Conservation (phyloP, 208 protist genomes). For the Trypanosoma congolense region DNA sequence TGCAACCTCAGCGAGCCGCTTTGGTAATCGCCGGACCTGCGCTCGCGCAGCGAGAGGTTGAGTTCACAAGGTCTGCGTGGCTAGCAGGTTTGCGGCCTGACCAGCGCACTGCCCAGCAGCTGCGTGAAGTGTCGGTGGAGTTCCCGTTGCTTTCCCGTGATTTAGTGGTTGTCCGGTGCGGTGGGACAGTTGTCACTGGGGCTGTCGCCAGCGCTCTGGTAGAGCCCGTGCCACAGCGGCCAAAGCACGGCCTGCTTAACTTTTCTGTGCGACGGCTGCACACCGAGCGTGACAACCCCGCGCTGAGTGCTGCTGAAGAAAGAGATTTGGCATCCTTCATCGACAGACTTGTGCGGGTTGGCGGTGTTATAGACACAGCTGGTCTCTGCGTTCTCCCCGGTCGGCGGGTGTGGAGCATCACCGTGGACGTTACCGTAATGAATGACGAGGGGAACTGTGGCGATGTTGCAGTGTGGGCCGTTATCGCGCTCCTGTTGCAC, state of each 20-base stretch:
- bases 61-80: conserved; percentile 66
- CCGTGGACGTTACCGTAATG: conserved; percentile 83
- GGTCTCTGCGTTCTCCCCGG: conserved; percentile 93
- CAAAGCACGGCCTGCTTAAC: conserved; percentile 94
- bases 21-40: conserved; percentile 22
- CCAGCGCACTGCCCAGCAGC: conserved; percentile 60
- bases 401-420: conserved; percentile 88
- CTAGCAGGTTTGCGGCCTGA: conserved; percentile 64
- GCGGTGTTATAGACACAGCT: conserved; percentile 93
- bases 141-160: conserved; percentile 71
- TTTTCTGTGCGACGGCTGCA: conserved; percentile 87
- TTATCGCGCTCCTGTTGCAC: conserved; percentile 85
- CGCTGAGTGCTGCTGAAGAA: conserved; percentile 14
- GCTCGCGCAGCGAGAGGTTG: conserved; percentile 54
- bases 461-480: conserved; percentile 86
- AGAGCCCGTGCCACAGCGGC: conserved; percentile 89
- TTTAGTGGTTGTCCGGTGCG: conserved; percentile 78
- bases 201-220: conserved; percentile 87
- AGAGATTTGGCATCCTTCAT: conserved; percentile 76
- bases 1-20: conserved; percentile 3
- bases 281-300: conserved; percentile 56
- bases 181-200: conserved; percentile 83
- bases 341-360: conserved; percentile 76
- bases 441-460: conserved; percentile 93
- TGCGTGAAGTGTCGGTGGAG: conserved; percentile 62